Conservation (phyloP, 495 filamentous ascomycete genomes). For the Hypoxylon lenormandii region DNA sequence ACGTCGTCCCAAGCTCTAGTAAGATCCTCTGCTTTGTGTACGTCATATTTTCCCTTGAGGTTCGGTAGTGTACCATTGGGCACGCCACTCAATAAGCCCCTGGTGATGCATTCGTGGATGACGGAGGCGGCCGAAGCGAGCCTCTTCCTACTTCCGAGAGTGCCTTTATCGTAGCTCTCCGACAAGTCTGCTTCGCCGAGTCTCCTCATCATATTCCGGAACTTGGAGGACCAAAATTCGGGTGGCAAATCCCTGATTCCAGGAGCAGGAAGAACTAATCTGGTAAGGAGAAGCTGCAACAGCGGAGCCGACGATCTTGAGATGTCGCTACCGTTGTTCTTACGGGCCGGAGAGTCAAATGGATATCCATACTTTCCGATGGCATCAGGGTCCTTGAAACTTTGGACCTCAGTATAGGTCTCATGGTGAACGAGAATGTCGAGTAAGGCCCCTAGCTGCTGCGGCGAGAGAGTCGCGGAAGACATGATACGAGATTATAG, state of each 20-base stretch:
- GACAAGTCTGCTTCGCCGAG: slow-evolving; percentile 70
- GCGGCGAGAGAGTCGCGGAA: slow-evolving; percentile 53
- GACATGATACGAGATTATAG: slow-evolving; percentile 27
- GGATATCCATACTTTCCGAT: slow-evolving; percentile 71
- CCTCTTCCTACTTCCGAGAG: slow-evolving; percentile 71
- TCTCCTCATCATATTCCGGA: slow-evolving; percentile 61
- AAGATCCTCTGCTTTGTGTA: slow-evolving; percentile 65
- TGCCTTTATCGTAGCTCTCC: slow-evolving; percentile 77
- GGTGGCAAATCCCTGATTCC: slow-evolving; percentile 66
- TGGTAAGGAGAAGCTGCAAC: slow-evolving; percentile 68
- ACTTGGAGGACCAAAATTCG: slow-evolving; percentile 68
- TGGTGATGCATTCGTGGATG: slow-evolving; percentile 69
- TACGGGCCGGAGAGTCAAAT: slow-evolving; percentile 50
- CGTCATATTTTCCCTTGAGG: slow-evolving; percentile 63
- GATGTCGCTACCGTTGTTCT: slow-evolving; percentile 9
- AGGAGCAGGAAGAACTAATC: slow-evolving; percentile 68
- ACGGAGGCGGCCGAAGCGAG: slow-evolving; percentile 72
- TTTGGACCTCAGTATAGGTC: slow-evolving; percentile 71
- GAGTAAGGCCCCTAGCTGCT: slow-evolving; percentile 70
- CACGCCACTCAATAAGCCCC: slow-evolving; percentile 67
- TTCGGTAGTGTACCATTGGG: slow-evolving; percentile 49
- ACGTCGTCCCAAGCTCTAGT: slow-evolving; percentile 67
- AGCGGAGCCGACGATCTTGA: slow-evolving; percentile 63
- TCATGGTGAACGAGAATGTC: slow-evolving; percentile 75
- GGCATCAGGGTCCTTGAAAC: slow-evolving; percentile 66